These are phyloP conservation scores for Cyathus striatus DNA, from an alignment of 768 basidiomycete genomes.

Conservation along the genomic window DNA sequence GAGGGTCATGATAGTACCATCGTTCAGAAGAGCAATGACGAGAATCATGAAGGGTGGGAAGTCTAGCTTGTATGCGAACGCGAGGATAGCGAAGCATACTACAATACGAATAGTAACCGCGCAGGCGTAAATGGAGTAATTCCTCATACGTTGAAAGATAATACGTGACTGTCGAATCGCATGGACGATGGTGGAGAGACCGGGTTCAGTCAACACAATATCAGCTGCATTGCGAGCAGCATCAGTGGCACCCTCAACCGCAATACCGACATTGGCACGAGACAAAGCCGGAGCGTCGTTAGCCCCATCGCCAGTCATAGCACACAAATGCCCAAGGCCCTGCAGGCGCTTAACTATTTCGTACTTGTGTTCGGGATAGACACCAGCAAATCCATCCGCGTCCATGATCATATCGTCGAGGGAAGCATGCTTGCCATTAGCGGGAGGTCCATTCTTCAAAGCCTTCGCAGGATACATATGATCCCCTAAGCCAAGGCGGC, in stretches of 20 bases:
- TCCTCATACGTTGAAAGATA: conserved; percentile 99
- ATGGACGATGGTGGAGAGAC: conserved; percentile 98
- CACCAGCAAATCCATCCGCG: conserved; percentile 97
- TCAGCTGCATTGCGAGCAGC: conserved; percentile 98
- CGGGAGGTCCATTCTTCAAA: conserved; percentile 91
- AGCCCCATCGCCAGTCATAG: conserved; percentile 99
- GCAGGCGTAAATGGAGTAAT: conserved; percentile 97
- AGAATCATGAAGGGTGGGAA: conserved; percentile 99
- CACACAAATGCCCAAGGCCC: conserved; percentile 90
- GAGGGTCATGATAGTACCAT: conserved; percentile 99
- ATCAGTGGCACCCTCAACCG: conserved; percentile 98
- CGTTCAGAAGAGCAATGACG: conserved; percentile 94
- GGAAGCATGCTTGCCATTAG: conserved; percentile 74
- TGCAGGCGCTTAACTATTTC: conserved; percentile 99
- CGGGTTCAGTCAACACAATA: conserved; percentile 96
- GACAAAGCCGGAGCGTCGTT: conserved; percentile 98
- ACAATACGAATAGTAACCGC: conserved; percentile 98
- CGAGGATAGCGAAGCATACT: conserved; percentile 92
- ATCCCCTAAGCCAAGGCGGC: conserved; percentile 95
- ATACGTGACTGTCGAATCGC: conserved; percentile 97
- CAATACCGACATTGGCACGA: conserved; percentile 98
- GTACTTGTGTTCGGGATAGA: conserved; percentile 99
- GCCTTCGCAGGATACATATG: conserved; percentile 99
- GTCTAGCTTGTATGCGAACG: conserved; percentile 95
- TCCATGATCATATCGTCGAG: conserved; percentile 99